Evolutionary conservation across 23 red algal species (phyloP).

Genomic region (Gracilaria domingensis): DNA sequence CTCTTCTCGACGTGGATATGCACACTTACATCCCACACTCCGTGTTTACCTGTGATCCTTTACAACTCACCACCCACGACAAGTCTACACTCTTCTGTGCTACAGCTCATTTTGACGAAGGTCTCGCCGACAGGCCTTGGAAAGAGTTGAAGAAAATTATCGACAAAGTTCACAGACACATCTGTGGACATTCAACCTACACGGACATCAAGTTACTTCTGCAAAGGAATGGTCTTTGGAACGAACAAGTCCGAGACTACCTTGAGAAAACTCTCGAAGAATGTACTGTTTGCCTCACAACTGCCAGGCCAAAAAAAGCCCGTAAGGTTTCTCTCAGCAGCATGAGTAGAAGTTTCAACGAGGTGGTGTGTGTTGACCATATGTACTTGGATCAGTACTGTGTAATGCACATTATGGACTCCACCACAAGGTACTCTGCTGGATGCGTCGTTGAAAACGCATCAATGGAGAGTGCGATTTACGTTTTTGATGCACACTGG

Average conservation of each 20-base stretch:
- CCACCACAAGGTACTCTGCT: neutral
- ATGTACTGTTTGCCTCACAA: neutral
- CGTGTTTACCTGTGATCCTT: neutral
- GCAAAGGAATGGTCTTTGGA: conserved; percentile 9
- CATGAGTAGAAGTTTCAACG: neutral
- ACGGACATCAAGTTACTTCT: conserved; percentile 17
- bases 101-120: conserved; percentile 4
- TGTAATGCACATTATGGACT: neutral
- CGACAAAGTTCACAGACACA: conserved; percentile 21
- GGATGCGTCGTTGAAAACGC: neutral
- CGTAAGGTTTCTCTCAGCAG: neutral
- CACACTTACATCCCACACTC: conserved; percentile 5
- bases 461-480: neutral
- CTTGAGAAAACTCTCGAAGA: neutral
- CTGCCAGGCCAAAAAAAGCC: neutral
- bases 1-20: neutral
- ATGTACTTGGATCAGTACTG: neutral
- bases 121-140: neutral
- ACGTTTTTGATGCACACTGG: neutral
- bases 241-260: neutral
- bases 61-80: neutral
- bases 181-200: conserved; percentile 26
- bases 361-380: neutral
- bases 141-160: neutral
- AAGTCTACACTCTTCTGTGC: neutral